Percentiles rank a stretch among this genome's conserved stretches.
Evolutionary conservation across 306 rosid genomes (phyloP).

Genomic region (Vicia sativa): DNA sequence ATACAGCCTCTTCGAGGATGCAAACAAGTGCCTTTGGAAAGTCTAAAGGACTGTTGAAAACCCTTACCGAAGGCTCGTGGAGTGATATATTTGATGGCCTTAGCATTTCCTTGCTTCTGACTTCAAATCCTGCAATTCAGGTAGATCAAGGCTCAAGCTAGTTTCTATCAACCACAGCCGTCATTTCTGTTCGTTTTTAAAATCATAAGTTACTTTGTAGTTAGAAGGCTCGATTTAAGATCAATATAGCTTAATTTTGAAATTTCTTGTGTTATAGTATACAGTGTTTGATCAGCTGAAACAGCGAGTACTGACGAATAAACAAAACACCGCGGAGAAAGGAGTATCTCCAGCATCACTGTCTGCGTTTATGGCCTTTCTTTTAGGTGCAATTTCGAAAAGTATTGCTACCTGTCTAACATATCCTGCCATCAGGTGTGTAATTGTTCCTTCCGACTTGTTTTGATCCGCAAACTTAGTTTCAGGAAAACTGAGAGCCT

Average conservation of each 20-base stretch:
- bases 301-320: slow-evolving; percentile 55
- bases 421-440: slow-evolving; percentile 94
- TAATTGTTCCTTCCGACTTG: slow-evolving; percentile 35
- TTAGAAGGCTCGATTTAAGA: slow-evolving; percentile 28
- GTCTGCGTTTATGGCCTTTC: slow-evolving; percentile 84
- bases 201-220: slow-evolving; percentile 13
- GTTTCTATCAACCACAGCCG: slow-evolving; percentile 1
- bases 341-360: slow-evolving; percentile 68
- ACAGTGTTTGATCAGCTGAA: slow-evolving; percentile 98
- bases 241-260: slow-evolving; percentile 36
- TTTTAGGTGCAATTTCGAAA: slow-evolving; percentile 87
- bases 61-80: slow-evolving; percentile 92
- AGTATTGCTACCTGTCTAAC: slow-evolving; percentile 83
- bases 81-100: slow-evolving; percentile 95
- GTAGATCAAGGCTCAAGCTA: slow-evolving; percentile 46
- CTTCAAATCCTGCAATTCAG: slow-evolving; percentile 97
- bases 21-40: slow-evolving; percentile 97
- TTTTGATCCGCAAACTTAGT: slow-evolving; percentile 35
- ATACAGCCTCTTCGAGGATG: slow-evolving; percentile 97
- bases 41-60: slow-evolving; percentile 82
- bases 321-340: slow-evolving; percentile 42
- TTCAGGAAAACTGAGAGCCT: slow-evolving; percentile 16
- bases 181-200: background rate
- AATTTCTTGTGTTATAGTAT: slow-evolving; percentile 56
- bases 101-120: slow-evolving; percentile 83